Base-by-base conservation (phyloP, 768 basidiomycete species). In the Solioccasus polychromus region DNA sequence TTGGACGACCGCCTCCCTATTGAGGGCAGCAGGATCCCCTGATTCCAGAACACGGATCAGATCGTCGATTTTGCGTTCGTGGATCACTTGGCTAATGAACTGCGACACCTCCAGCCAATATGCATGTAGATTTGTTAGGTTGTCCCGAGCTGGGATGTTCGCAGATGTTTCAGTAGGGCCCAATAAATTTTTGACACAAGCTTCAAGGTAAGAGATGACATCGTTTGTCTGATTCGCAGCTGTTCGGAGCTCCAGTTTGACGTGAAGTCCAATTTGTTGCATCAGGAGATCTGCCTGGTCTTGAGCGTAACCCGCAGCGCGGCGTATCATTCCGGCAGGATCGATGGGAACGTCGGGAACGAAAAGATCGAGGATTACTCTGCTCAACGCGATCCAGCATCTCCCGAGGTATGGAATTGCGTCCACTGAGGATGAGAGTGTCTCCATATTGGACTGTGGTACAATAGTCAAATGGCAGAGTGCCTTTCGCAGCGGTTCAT, bases 311-410 rank as follows among this genome's bases (percentile, higher is more conserved):
- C 69, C 62, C 2, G 58, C 57, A 0, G 70, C 68, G 38, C 70
- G 76, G 40, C 70, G 73, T 43, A 81, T 73, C 26, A 83, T 75
- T 19, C 81, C 82, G 7, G 84, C 82, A 22, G 96, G 96, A 62
- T 99, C 96, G 39, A 97, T 68, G 3, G 94, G 92, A 2, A 79
- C 69, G 61, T 91, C 78, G 0, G 96, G 92, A 30, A 98, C 73
- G 58, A 85, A 85, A 17, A 94, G 75, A 4, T 83, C 72, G 19
- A 92, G 61, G 20, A 93, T 64, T 43, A 83, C 53, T 15, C 72
- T 73, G 35, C 78, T 75, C 39, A 88, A 59, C 1, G 74, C 75
- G 25, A 90, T 69, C 82, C 85, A 94, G 35, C 70, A 63, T 17
- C 60, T 60, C 10, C 76, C 80, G 8, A 78, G 41, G 45, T 60